Evolutionary conservation across 2,329 filamentous ascomycete species (phyloP), one percentile per base, ranked within the genome.

Genomic region (Endothia cerciana): DNA sequence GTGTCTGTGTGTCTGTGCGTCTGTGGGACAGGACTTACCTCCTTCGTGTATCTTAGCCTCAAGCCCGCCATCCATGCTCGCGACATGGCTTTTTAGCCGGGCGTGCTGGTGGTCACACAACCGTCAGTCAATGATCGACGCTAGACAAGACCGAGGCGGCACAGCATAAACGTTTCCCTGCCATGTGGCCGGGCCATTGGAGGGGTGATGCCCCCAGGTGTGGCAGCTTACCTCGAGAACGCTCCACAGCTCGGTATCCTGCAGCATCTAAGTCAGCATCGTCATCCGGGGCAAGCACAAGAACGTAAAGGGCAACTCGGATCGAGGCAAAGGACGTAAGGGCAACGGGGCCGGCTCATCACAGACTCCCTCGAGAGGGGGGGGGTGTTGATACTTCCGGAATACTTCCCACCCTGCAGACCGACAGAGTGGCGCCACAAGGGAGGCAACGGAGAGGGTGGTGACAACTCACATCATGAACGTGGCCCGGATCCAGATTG

Each of bases 211-310:
- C 51, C 41, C 66, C 19, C 10, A 33, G 47, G 67, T 68, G 71
- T 71, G 65, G 71, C 62, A 71, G 85, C 90, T 79, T 85, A 94
- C 92, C 92, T 68, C 66, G 69, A 97, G 83, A 68, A 96, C 94
- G 75, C 91, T 97, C 95, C 95, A 99, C 41, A 99, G 83, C 76
- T 98, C 95, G 5, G 94, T 97, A 78, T 99, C 96, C 66, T 68
- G 66, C 66, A 68, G 64, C 60, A 68, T 68, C 66, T 66, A 65
- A 66, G 65, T 68, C 64, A 68, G 64, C 58, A 64, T 62, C 57
- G 56, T 66, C 58, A 62, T 63, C 10, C 45, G 19, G 38, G 55
- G 45, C n/a, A 62, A 64, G 40, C 41, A 68, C 43, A 28, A 62
- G 28, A 17, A 53, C 36, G 36, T 58, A 51, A 58, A 51, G 57